Percentiles rank a stretch among this genome's conserved stretches.
phyloP scores from a whole-genome alignment of 2,329 filamentous ascomycete genomes.

The Alternaria arborescens region DNA sequence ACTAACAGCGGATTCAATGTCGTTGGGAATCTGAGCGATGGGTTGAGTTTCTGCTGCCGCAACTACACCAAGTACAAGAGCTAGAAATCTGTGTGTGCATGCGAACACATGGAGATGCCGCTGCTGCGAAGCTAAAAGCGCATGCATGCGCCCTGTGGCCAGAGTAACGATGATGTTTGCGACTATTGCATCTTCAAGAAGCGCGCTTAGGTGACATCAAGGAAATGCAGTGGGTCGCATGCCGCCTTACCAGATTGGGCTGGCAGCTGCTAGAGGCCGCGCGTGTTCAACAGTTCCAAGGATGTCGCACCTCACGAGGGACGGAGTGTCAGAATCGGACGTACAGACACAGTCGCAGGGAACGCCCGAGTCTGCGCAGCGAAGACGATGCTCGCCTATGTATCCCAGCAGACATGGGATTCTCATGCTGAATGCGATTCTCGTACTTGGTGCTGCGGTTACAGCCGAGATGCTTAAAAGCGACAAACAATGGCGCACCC shows the following conservation, averaged over 20 bases:
- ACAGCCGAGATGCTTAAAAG: slow-evolving; percentile 1
- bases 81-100: neutral
- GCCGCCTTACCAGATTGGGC: slow-evolving; percentile 12
- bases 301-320: slow-evolving; percentile 2
- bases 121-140: neutral
- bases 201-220: neutral
- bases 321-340: neutral
- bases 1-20: neutral
- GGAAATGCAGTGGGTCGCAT: slow-evolving; percentile 3
- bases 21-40: neutral
- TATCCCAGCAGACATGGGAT: neutral
- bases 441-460: neutral
- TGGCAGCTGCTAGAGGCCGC: slow-evolving; percentile 7
- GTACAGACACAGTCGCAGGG: neutral
- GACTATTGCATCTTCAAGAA: neutral
- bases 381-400: neutral
- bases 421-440: neutral
- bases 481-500: slow-evolving; percentile 1
- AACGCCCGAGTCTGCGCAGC: neutral
- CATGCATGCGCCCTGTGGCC: neutral
- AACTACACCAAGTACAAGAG: neutral
- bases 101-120: neutral
- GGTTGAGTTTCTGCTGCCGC: neutral
- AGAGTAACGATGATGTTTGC: neutral
- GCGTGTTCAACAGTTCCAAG: slow-evolving; percentile 17